Percentiles rank a stretch among this genome's conserved stretches.
Conservation (phyloP, 2,329 filamentous ascomycete species). For the Akanthomyces muscarius region DNA sequence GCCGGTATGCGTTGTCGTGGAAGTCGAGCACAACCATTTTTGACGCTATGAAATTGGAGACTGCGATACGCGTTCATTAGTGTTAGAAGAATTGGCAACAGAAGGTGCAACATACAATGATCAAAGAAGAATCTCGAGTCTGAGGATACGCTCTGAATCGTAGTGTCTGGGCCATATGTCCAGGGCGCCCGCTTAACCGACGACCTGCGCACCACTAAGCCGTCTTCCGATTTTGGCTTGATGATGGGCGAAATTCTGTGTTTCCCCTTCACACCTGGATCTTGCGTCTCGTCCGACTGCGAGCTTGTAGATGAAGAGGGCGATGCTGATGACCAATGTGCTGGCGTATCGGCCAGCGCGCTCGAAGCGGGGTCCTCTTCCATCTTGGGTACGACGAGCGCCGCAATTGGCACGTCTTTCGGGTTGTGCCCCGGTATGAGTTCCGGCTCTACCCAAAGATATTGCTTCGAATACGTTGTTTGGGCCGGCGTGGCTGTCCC, state of each 20-base stretch:
- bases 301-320: slow-evolving; percentile 6
- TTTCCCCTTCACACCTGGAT: neutral
- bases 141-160: slow-evolving; percentile 25
- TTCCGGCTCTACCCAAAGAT: slow-evolving; percentile 7
- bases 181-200: neutral
- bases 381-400: neutral
- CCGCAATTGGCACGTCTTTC: neutral
- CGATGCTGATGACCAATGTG: neutral
- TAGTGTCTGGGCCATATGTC: neutral
- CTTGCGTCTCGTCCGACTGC: neutral
- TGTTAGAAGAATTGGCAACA: too few species aligned
- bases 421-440: neutral
- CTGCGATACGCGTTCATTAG: slow-evolving; percentile 18
- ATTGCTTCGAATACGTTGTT: neutral
- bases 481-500: neutral
- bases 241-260: neutral
- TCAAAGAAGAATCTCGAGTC: slow-evolving; percentile 33
- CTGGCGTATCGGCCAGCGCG: neutral
- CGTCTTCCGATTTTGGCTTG: neutral
- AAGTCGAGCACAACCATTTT: slow-evolving; percentile 38
- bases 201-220: slow-evolving; percentile 5
- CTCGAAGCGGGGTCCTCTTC: neutral
- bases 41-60: slow-evolving; percentile 34
- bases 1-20: slow-evolving; percentile 34
- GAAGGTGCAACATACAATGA: slow-evolving; percentile 27